phyloP scores from a whole-genome alignment of 1,139 yeast species.

The Pichia sp. region DNA sequence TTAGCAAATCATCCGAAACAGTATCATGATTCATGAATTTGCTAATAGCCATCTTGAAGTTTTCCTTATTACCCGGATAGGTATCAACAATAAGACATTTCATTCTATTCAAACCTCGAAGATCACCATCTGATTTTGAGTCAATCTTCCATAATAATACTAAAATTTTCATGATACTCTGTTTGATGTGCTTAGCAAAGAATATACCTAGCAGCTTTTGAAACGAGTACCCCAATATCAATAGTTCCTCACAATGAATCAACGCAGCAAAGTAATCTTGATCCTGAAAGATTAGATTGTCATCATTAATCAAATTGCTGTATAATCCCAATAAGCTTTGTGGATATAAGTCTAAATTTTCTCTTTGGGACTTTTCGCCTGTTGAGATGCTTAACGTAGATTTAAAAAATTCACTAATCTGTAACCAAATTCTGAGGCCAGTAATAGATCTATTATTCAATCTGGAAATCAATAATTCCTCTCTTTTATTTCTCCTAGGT shows the following conservation, averaged over 20 bases:
- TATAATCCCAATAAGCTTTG: slow-evolving; percentile 23
- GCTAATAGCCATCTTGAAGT: slow-evolving; percentile 2
- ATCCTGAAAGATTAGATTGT: slow-evolving; percentile 26
- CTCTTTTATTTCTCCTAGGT: slow-evolving; percentile 11
- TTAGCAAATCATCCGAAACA: slow-evolving; percentile 1
- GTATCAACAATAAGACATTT: not conserved
- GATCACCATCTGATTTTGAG: too few relatives aligned
- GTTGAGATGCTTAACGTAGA: slow-evolving; percentile 15
- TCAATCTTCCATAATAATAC: not conserved
- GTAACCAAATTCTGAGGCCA: slow-evolving; percentile 42
- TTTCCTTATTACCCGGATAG: slow-evolving; percentile 6
- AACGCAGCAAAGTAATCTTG: slow-evolving; percentile 48
- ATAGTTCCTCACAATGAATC: slow-evolving; percentile 37
- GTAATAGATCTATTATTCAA: slow-evolving; percentile 53
- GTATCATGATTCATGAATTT: slow-evolving; percentile 2
- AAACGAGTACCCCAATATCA: slow-evolving; percentile 26
- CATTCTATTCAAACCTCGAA: too few relatives aligned
- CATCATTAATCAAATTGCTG: slow-evolving; percentile 19
- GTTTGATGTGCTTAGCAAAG: slow-evolving; percentile 22
- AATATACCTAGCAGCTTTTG: slow-evolving; percentile 28
- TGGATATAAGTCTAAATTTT: slow-evolving; percentile 18
- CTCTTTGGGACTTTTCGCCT: slow-evolving; percentile 1
- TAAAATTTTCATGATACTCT: slow-evolving; percentile 20
- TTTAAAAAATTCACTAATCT: slow-evolving; percentile 22
- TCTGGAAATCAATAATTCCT: slow-evolving; percentile 41